phyloP scores from a whole-genome alignment of 2,329 filamentous ascomycete genomes.

The Fusarium guadeloupense region DNA sequence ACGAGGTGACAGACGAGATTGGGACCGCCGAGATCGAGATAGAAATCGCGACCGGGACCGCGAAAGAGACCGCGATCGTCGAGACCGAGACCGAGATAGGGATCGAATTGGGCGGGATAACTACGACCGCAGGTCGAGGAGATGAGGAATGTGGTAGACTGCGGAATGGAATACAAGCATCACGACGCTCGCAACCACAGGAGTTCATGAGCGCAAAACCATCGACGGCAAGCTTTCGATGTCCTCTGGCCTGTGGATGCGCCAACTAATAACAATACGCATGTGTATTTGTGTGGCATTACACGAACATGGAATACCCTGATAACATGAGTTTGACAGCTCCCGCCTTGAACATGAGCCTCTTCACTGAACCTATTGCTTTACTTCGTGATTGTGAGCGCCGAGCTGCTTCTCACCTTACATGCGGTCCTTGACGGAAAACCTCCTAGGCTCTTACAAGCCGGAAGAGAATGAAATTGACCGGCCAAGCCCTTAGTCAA shows the following conservation, averaged over 20 bases:
- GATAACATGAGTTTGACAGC: slow-evolving; percentile 32
- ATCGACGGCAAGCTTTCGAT: slow-evolving; percentile 28
- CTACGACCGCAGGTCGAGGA: slow-evolving; percentile 33
- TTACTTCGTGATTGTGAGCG: slow-evolving; percentile 18
- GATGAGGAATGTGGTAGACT: slow-evolving; percentile 26
- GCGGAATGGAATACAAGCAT: slow-evolving; percentile 27
- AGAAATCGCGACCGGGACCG: slow-evolving; percentile 45
- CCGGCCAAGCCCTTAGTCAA: neutral
- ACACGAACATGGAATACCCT: slow-evolving; percentile 28
- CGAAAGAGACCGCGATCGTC: slow-evolving; percentile 43
- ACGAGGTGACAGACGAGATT: slow-evolving; percentile 42
- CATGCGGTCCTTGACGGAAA: slow-evolving; percentile 27
- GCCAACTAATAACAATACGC: slow-evolving; percentile 27
- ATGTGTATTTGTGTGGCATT: slow-evolving; percentile 29
- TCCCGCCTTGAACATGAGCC: slow-evolving; percentile 2
- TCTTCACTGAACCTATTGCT: slow-evolving; percentile 1
- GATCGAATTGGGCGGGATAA: slow-evolving; percentile 38
- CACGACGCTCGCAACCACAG: slow-evolving; percentile 21
- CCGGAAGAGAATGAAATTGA: slow-evolving; percentile 12
- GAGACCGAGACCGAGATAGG: slow-evolving; percentile 31
- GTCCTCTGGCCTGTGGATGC: slow-evolving; percentile 10
- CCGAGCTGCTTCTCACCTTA: slow-evolving; percentile 5
- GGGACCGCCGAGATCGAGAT: slow-evolving; percentile 40
- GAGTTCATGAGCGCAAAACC: slow-evolving; percentile 10
- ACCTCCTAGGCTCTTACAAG: slow-evolving; percentile 4